Base-by-base conservation (phyloP, 805 yeast species). In the Kodamaea neixiangensis region DNA sequence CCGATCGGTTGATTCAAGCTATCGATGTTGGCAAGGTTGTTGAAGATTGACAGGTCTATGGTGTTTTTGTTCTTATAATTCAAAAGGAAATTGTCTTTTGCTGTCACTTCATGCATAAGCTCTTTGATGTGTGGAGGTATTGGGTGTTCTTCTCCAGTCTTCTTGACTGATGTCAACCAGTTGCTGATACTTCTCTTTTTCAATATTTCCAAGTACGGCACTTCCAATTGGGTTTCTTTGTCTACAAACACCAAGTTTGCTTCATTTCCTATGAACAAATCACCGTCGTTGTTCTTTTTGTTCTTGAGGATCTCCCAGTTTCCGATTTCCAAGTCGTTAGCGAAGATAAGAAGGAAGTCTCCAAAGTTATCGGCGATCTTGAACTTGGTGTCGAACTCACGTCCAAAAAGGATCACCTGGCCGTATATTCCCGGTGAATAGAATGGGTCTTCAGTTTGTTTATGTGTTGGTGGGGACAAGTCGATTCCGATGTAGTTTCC, bases 401-500 rank as follows among this genome's bases (percentile, higher is more conserved):
- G 84, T 37, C 99, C 99, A 68, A 90, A 93, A 51, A 92, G 64
- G 53, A 93, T 93, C 18, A 94, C 87, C 71, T 93, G 99, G 29
- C 98, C 99, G 79, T 86, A 82, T 51, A 75, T 78, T 1, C 73
- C 75, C 0, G 52, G 39, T 6, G 39, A 11, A 17, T 31, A n/a
- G 25, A 35, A 44, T 3, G 48, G 41, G 14, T 33, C 39, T 9
- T 48, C 45, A 1, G 45, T 39, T 3, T 15, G 5, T 40, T 97
- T 96, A 18, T 72, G 71, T 1, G 94, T 93, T 2, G 89, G 85
- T 0, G 75, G 73, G 10, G 74, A 67, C 52, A 93, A 77, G 70
- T 93, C 99, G 11, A 94, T 75, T 47, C 91, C 99, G 55, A 93
- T 85, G 67, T 91, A 92, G 70, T 93, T 93, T 44, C 99, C 99